These are phyloP conservation scores for Jaenimonas drosophilae DNA, from an alignment of 208 protist species.

Conservation along the genomic window DNA sequence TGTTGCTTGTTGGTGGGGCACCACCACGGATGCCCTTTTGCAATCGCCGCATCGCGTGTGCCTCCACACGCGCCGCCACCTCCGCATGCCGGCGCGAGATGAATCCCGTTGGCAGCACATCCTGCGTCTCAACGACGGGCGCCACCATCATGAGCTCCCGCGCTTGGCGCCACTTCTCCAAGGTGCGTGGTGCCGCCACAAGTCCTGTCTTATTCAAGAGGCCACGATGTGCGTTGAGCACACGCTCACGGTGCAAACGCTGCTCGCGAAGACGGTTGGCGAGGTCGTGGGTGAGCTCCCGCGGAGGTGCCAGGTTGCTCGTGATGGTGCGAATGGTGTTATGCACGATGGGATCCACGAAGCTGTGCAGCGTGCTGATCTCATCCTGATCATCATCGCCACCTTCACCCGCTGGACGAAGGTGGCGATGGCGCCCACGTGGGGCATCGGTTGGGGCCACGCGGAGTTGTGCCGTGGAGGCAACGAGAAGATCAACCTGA, in stretches of 20 bases:
- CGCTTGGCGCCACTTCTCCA: slow-evolving; percentile 57
- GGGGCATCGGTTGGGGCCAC: too few species aligned
- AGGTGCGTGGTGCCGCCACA: slow-evolving; percentile 14
- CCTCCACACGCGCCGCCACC: slow-evolving; percentile 18
- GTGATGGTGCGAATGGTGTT: neutral
- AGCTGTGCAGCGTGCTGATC: neutral
- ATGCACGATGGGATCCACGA: neutral
- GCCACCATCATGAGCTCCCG: slow-evolving; percentile 66
- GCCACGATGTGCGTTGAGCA: too few species aligned
- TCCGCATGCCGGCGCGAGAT: slow-evolving; percentile 36
- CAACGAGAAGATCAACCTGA: too few species aligned
- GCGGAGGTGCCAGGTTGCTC: slow-evolving; percentile 13
- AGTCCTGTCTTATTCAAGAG: slow-evolving; percentile 75
- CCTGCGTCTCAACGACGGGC: slow-evolving; percentile 31
- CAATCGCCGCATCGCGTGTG: slow-evolving; percentile 18
- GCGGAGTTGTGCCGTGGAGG: too few species aligned
- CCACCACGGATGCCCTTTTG: slow-evolving; percentile 13
- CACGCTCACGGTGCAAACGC: slow-evolving; percentile 29
- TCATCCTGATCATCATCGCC: slow-evolving; percentile 7
- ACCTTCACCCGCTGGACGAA: neutral
- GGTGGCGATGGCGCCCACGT: too few species aligned
- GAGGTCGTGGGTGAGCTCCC: slow-evolving; percentile 28
- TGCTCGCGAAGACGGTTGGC: slow-evolving; percentile 35
- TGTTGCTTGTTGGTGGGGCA: neutral
- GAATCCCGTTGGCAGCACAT: slow-evolving; percentile 28